These are phyloP conservation scores for Tolypocladium capitatum DNA, from an alignment of 2,329 filamentous ascomycete genomes.

Conservation along the genomic window DNA sequence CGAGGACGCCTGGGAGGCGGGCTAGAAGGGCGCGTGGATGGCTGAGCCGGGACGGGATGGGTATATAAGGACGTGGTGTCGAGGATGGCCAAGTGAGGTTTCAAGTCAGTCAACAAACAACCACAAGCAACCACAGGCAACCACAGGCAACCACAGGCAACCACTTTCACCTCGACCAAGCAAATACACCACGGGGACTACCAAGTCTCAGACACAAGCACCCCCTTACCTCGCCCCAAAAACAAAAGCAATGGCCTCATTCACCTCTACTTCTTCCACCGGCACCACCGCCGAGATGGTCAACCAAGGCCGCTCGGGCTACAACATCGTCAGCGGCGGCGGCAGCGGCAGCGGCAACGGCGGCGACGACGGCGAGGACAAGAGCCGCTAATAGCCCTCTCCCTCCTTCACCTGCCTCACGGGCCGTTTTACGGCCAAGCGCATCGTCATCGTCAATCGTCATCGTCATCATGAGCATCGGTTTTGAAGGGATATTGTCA, in stretches of 20 bases:
- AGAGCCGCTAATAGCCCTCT: neutral
- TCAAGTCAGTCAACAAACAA: neutral
- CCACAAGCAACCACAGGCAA: neutral
- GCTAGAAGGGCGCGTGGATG: neutral
- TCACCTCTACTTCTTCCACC: constrained; percentile 11
- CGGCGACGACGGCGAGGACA: constrained; percentile 13
- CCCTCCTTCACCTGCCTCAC: neutral
- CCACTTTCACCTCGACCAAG: no score
- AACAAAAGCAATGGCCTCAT: constrained; percentile 6
- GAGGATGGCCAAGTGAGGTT: neutral
- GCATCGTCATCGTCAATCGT: neutral
- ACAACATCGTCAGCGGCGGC: constrained; percentile 24
- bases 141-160: no score
- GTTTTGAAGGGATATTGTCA: neutral
- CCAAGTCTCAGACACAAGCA: constrained; percentile 2
- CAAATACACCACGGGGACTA: neutral
- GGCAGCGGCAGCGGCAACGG: constrained; percentile 11
- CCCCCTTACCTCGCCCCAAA: neutral
- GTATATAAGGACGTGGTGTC: neutral
- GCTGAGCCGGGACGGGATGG: neutral
- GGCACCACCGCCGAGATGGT: constrained; percentile 15
- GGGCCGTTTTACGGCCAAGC: no score
- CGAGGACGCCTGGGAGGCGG: neutral
- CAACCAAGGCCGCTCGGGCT: constrained; percentile 28
- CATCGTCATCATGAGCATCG: no score